Evolutionary conservation across 306 rosid genomes (phyloP).

Genomic region (Dalbergia oliveri): DNA sequence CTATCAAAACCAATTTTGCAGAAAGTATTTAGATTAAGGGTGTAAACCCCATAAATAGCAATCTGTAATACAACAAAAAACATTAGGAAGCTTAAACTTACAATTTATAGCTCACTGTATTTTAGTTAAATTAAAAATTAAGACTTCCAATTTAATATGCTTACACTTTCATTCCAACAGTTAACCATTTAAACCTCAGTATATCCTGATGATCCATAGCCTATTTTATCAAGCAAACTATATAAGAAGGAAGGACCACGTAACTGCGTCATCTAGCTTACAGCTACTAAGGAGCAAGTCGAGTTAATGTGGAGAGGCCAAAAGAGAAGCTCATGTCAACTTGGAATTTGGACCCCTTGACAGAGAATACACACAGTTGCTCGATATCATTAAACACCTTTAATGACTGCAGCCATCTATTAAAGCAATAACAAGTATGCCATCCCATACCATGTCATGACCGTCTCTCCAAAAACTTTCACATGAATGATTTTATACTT

Average conservation of each 20-base stretch:
- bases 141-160: not conserved
- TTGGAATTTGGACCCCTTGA: slow-evolving; percentile 45
- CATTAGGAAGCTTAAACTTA: not conserved
- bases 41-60: not conserved
- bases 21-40: slow-evolving; percentile 11
- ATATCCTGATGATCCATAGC: not conserved
- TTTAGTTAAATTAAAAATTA: not conserved
- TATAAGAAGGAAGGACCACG: slow-evolving; percentile 12
- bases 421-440: slow-evolving; percentile 44
- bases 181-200: slow-evolving; percentile 8
- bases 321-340: slow-evolving; percentile 48
- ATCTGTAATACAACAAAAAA: not conserved
- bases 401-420: slow-evolving; percentile 34
- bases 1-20: slow-evolving; percentile 11
- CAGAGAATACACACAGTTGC: slow-evolving; percentile 41
- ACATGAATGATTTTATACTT: too few relatives aligned
- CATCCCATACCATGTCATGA: not conserved
- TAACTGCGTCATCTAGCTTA: slow-evolving; percentile 15
- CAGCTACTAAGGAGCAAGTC: not conserved
- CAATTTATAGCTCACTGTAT: not conserved
- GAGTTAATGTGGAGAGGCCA: slow-evolving; percentile 45
- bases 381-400: slow-evolving; percentile 39
- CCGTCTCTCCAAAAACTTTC: too few relatives aligned
- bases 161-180: slow-evolving; percentile 3
- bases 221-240: not conserved